Conservation (phyloP, 352 stramenopile species). For the Phytophthora nicotianae region DNA sequence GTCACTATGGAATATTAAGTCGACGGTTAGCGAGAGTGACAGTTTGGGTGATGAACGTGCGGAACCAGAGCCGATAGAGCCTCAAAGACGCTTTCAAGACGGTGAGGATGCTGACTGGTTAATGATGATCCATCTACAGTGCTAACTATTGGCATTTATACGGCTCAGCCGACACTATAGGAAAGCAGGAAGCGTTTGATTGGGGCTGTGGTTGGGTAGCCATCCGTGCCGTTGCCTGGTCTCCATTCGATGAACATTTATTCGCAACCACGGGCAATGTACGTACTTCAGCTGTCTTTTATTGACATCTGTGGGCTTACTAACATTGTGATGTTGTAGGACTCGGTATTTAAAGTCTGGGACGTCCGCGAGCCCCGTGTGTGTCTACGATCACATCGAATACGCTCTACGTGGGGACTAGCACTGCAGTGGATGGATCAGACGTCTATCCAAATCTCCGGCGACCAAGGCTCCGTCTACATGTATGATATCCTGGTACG, state of each 20-base stretch:
- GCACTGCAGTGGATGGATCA: constrained; percentile 80
- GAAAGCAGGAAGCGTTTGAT: constrained; percentile 84
- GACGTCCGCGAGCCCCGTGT: constrained; percentile 82
- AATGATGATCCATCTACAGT: not conserved
- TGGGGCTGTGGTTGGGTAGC: constrained; percentile 87
- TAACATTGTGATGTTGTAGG: constrained; percentile 37
- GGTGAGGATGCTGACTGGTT: constrained; percentile 39
- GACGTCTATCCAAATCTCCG: constrained; percentile 75
- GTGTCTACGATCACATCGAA: constrained; percentile 79
- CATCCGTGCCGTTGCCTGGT: constrained; percentile 80
- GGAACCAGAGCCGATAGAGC: constrained; percentile 49
- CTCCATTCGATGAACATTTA: constrained; percentile 82
- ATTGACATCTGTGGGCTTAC: too few relatives aligned
- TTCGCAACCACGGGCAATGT: constrained; percentile 89
- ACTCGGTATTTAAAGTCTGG: constrained; percentile 87
- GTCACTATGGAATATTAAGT: constrained; percentile 78
- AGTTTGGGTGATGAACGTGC: not conserved
- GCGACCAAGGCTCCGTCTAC: constrained; percentile 83
- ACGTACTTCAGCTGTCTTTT: too few relatives aligned
- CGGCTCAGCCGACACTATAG: constrained; percentile 70
- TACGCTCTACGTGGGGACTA: constrained; percentile 82
- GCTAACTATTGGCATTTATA: constrained; percentile 15
- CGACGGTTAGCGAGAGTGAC: constrained; percentile 17
- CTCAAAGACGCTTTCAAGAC: constrained; percentile 81
- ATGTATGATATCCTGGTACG: constrained; percentile 82